These are phyloP conservation scores for Chlorella sp. DNA, from an alignment of 139 green algal genomes.

Conservation along the genomic window DNA sequence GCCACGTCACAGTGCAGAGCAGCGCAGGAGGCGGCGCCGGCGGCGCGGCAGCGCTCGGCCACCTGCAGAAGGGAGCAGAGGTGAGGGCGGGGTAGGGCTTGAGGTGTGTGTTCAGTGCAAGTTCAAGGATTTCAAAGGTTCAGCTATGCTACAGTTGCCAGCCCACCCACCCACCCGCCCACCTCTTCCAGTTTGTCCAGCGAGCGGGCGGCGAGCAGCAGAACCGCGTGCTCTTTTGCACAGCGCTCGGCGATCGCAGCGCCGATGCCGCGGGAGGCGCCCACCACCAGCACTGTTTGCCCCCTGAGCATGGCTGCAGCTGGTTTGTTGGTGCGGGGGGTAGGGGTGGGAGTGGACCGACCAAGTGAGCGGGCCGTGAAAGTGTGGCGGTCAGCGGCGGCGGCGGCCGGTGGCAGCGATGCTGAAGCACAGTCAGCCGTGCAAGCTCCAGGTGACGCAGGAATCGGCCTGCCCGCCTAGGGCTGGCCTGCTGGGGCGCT, in stretches of 20 bases:
- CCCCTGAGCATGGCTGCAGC: slow-evolving; percentile 14
- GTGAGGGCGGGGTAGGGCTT: too few relatives aligned
- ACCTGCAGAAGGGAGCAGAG: background rate
- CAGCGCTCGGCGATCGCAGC: background rate
- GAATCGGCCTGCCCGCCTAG: too few relatives aligned
- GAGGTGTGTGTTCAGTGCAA: too few relatives aligned
- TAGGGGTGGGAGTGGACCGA: background rate
- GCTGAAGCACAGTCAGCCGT: too few relatives aligned
- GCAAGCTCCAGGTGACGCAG: too few relatives aligned
- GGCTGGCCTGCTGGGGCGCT: too few relatives aligned
- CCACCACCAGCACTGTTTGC: background rate
- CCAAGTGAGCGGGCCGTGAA: background rate
- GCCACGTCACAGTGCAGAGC: background rate
- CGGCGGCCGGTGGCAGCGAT: too few relatives aligned
- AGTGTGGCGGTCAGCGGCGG: too few relatives aligned
- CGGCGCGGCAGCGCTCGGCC: background rate
- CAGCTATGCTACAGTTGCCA: too few relatives aligned
- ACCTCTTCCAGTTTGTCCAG: slow-evolving; percentile 1
- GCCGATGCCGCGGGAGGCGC: background rate
- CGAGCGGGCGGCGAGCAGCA: background rate
- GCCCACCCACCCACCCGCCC: too few relatives aligned
- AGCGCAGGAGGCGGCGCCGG: background rate
- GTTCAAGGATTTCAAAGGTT: too few relatives aligned
- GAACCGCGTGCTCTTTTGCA: background rate
- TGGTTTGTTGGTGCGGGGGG: too few relatives aligned